Evolutionary conservation across 2,329 filamentous ascomycete genomes (phyloP), one percentile per base, ranked within the genome.

Genomic region (Alternaria brassicae): DNA sequence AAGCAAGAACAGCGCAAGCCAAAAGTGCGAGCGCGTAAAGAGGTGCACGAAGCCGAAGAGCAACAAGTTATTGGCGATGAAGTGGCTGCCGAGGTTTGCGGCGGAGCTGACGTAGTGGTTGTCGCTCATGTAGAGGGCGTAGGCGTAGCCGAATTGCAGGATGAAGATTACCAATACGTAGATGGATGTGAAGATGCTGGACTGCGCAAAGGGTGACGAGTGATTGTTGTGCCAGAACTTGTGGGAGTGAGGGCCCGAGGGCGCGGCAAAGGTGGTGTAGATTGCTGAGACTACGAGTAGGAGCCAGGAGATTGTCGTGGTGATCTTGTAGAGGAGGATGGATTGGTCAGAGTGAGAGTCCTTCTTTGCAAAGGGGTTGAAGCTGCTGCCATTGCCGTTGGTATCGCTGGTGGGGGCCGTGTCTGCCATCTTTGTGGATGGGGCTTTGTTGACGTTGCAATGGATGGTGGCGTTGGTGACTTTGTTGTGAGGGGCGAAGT

Each of bases 21-120:
- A 84, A 80, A 93, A 95, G 77, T 90, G 85, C 48, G 83, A 86
- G 69, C 89, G 87, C 53, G 91, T 89, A 82, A 94, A 96, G 62
- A 96, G 86, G 82, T 93, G 88, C 70, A 96, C 86, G 77, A 93
- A 96, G 68, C 86, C 87, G 67, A 93, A 90, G 77, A 92, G 87
- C 60, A 96, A 84, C 40, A 97, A 81, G 78, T 96, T 97, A 84
- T 92, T 91, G 69, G 90, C 75, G 76, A 96, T 92, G 79, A 94
- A 96, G 82, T 96, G 91, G 68, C 87, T 85, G 61, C 91, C 92
- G 13, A 96, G 89, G 66, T 91, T 88, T 66, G 89, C 90, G 21
- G 92, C 91, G 15, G 87, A 84, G 60, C 86, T 85, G 63, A 92
- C 86, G 53, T 86, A 82, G 27, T 86, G 85, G 44, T 82, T 74